These are phyloP conservation scores for Perkinsela sp. DNA, from an alignment of 208 protist genomes.

Conservation along the genomic window DNA sequence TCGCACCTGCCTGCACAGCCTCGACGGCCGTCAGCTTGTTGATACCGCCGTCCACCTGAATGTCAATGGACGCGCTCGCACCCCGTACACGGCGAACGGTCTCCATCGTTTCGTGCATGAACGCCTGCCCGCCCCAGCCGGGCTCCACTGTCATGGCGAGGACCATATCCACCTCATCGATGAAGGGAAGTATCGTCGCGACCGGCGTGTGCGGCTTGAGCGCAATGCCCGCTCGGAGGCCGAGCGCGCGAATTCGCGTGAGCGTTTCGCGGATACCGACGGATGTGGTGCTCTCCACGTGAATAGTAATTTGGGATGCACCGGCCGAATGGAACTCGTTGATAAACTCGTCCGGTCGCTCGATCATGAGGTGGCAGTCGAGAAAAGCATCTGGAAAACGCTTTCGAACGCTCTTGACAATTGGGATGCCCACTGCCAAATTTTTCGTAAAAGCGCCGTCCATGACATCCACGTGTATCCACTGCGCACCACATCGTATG, in stretches of 20 bases:
- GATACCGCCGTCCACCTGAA: conserved; percentile 95
- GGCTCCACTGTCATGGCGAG: conserved; percentile 96
- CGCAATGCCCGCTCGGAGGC: conserved; percentile 75
- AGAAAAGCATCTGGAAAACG: conserved; percentile 46
- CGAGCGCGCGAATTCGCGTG: conserved; percentile 25
- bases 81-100: conserved; percentile 73
- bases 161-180: conserved; percentile 76
- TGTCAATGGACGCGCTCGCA: conserved; percentile 61
- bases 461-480: conserved; percentile 94
- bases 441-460: conserved; percentile 90
- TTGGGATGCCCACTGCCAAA: conserved; percentile 73
- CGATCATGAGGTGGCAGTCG: conserved; percentile 89
- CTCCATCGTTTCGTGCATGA: conserved; percentile 83
- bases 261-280: conserved; percentile 11
- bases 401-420: conserved; percentile 60
- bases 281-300: conserved; percentile 64
- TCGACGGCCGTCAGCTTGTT: conserved; percentile 62
- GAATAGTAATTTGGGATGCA: conserved; percentile 71
- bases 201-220: conserved; percentile 79
- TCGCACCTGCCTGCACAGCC: conserved; percentile 78
- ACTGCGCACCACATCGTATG: conserved; percentile 49
- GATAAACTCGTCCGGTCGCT: conserved; percentile 58
- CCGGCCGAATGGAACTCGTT: conserved; percentile 49
- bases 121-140: conserved; percentile 94
- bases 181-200: conserved; percentile 16